phyloP scores from a whole-genome alignment of 306 rosid species.

The Sicyos edulis region DNA sequence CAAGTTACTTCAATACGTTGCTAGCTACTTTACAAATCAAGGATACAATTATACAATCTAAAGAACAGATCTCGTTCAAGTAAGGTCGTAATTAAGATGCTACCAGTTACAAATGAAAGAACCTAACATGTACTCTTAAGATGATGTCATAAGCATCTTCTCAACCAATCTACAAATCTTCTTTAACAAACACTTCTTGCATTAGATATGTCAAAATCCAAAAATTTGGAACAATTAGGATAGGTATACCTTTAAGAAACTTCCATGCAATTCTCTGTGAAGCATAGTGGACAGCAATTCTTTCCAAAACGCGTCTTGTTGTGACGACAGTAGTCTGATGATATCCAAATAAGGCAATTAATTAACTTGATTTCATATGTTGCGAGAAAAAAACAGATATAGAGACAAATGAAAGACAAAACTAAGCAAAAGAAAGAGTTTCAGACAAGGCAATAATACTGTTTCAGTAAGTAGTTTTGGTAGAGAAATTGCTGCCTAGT shows the following conservation, averaged over 20 bases:
- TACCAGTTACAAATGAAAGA: background rate
- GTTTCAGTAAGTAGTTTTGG: background rate
- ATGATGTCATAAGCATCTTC: background rate
- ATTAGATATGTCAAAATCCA: background rate
- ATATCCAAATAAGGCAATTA: constrained; percentile 18
- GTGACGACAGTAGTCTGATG: constrained; percentile 63
- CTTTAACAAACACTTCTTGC: background rate
- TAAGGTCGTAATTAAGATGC: background rate
- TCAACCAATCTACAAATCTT: background rate
- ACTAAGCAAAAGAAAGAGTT: background rate
- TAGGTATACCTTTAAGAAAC: constrained; percentile 63
- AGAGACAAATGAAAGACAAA: background rate
- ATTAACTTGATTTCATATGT: background rate
- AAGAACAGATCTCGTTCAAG: too few species aligned
- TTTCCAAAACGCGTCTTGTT: constrained; percentile 71
- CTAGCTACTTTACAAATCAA: too few species aligned
- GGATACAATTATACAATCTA: too few species aligned
- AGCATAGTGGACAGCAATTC: constrained; percentile 50
- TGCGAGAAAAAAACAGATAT: background rate
- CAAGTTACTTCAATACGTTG: background rate
- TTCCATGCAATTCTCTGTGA: constrained; percentile 77
- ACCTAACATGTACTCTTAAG: background rate
- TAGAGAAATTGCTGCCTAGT: background rate
- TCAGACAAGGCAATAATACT: background rate
- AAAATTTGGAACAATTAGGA: background rate